Base-by-base conservation (phyloP, 2,329 filamentous ascomycete species). In the Fusarium metavorans region DNA sequence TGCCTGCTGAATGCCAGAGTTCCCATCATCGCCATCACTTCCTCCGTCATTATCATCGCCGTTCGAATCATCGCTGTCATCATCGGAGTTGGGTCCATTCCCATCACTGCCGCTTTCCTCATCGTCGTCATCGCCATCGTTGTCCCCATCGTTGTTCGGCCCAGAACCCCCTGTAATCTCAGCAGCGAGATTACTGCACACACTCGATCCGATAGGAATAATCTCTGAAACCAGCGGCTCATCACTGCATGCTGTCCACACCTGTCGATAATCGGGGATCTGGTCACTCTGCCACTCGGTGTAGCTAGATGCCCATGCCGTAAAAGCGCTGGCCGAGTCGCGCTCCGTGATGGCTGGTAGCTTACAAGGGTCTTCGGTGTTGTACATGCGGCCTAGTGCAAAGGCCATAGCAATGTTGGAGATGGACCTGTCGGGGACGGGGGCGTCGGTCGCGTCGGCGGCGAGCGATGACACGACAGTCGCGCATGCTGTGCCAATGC, bases 161-260 rank as follows among this genome's bases (percentile, higher is more conserved):
- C 45, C 37, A n/a, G 35, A 23, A 7, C 25, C 23, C 6, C 59
- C 68, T 1, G 70, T 72, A 2, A 71, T 71, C n/a, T 20, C 34
- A 2, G 64, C 68, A 25, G 14, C 67, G 10, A 71, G 52, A 8
- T 37, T 56, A 27, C 64, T 71, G 4, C 70, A 72, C 14, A 27
- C 27, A 10, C 30, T 54, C 10, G 50, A n/a, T 6, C 61, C 61
- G 18, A 64, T 43, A 4, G 45, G 48, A 20, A 34, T 18, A 20
- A 43, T 20, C 13, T 43, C 48, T 11, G 35, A 37, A 13, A 64
- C 27, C 27, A 25, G 10, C 10, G 61, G 61, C 23, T 64, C 61
- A 16, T 64, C 61, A 25, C 61, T 64, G 35, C 61, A 64, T 10
- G 61, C 43, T 48, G 43, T 48, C 43, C 43, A 48, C n/a, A 48